Evolutionary conservation across 257 asterid species (phyloP).

Genomic region (Scutellaria barbata): DNA sequence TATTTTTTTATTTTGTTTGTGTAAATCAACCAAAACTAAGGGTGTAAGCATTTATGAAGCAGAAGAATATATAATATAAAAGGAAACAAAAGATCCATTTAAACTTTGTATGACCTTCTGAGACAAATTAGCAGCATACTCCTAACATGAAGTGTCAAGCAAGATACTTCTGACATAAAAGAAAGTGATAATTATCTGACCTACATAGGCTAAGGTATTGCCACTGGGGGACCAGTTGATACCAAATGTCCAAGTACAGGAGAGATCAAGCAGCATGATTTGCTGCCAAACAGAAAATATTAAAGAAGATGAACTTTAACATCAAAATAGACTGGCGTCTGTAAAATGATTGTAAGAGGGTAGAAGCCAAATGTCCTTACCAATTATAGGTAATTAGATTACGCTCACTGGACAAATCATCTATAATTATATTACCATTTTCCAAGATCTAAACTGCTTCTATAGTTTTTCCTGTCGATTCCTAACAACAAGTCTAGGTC

Average conservation of each 20-base stretch:
- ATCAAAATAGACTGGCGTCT: not conserved
- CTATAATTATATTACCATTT: not conserved
- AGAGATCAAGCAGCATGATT: slow-evolving; percentile 97
- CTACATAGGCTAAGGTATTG: slow-evolving; percentile 89
- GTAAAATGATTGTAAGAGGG: slow-evolving; percentile 11
- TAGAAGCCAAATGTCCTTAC: not conserved
- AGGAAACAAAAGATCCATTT: not conserved
- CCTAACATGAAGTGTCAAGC: slow-evolving; percentile 21
- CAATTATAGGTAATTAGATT: slow-evolving; percentile 3
- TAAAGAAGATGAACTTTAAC: slow-evolving; percentile 29
- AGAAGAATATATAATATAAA: not conserved
- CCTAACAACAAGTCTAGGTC: not conserved
- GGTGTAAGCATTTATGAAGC: slow-evolving; percentile 3
- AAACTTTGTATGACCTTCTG: not conserved
- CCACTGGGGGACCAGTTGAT: slow-evolving; percentile 97
- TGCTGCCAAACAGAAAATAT: slow-evolving; percentile 58
- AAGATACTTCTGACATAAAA: slow-evolving; percentile 14
- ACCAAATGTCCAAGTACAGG: slow-evolving; percentile 93
- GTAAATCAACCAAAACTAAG: slow-evolving; percentile 17
- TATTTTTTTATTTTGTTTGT: not conserved
- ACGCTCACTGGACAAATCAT: slow-evolving; percentile 15
- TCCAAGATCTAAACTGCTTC: slow-evolving; percentile 21
- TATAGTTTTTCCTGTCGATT: not conserved
- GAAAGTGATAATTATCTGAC: slow-evolving; percentile 58
- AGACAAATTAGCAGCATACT: slow-evolving; percentile 17